Evolutionary conservation across 306 rosid species (phyloP).

Genomic region (Gastrolobium villosum): DNA sequence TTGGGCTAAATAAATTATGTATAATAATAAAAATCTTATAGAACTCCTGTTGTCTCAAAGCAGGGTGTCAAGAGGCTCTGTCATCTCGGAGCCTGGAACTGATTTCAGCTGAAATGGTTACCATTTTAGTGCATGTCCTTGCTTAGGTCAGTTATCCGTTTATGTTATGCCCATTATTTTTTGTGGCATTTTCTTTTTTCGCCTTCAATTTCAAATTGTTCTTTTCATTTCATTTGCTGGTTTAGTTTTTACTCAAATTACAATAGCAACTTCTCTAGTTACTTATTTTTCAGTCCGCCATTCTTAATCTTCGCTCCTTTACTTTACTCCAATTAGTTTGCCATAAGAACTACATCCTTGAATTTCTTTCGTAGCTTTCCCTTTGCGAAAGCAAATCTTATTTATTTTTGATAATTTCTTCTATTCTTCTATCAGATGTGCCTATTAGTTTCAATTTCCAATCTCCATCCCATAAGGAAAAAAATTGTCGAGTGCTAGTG

Average conservation of each 20-base stretch:
- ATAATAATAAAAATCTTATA: constrained; percentile 69
- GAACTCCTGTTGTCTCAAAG: constrained; percentile 93
- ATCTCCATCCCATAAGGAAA: constrained; percentile 18
- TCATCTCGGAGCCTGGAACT: constrained; percentile 91
- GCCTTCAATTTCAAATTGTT: constrained; percentile 65
- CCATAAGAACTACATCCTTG: constrained; percentile 36
- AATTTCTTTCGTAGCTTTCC: constrained; percentile 38
- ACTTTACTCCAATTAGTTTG: constrained; percentile 40
- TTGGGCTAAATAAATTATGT: constrained; percentile 69
- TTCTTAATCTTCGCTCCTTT: constrained; percentile 41
- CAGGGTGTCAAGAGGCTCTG: constrained; percentile 99
- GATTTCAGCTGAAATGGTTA: constrained; percentile 97
- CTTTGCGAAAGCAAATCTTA: constrained; percentile 35
- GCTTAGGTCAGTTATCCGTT: constrained; percentile 90
- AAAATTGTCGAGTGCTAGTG: constrained; percentile 15
- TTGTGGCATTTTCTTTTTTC: constrained; percentile 66
- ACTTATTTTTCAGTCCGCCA: constrained; percentile 44
- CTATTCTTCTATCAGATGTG: constrained; percentile 39
- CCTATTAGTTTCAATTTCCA: constrained; percentile 47
- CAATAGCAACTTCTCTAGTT: constrained; percentile 53
- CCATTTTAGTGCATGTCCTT: constrained; percentile 90
- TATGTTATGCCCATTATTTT: constrained; percentile 75
- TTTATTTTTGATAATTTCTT: constrained; percentile 23
- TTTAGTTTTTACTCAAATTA: constrained; percentile 61
- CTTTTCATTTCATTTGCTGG: constrained; percentile 57